Conservation (phyloP, 106 monocot genomes). For the Dendrobium officinale region DNA sequence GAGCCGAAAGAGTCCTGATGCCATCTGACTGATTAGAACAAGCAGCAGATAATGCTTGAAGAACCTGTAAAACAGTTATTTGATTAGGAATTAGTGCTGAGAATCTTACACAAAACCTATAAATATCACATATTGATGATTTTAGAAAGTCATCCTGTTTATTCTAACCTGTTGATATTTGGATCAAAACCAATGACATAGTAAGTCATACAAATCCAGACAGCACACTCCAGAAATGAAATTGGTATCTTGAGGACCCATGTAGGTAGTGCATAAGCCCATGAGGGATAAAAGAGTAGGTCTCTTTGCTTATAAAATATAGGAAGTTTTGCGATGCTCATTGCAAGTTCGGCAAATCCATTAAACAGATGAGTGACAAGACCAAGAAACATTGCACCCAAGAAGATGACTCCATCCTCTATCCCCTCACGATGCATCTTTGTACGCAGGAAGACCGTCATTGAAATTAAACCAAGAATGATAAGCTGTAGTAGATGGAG, state of each 20-base stretch:
- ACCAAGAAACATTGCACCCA: constrained; percentile 58
- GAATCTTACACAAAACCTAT: neutral
- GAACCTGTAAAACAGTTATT: constrained; percentile 32
- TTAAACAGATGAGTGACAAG: constrained; percentile 45
- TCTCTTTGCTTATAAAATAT: constrained; percentile 83
- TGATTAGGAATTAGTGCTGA: neutral
- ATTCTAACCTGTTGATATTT: constrained; percentile 32
- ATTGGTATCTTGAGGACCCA: constrained; percentile 76
- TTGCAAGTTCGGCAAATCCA: constrained; percentile 47
- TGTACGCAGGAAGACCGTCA: constrained; percentile 66
- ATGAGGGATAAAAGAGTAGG: constrained; percentile 64
- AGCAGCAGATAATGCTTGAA: constrained; percentile 62
- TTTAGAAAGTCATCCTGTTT: neutral
- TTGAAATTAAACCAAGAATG: constrained; percentile 32
- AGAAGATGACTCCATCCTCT: constrained; percentile 30
- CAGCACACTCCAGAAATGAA: constrained; percentile 32
- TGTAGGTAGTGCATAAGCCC: constrained; percentile 64
- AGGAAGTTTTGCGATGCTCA: constrained; percentile 63
- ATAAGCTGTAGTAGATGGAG: constrained; percentile 33
- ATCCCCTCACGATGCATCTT: constrained; percentile 39
- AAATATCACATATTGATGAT: neutral
- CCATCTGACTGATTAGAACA: constrained; percentile 46
- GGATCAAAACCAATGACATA: constrained; percentile 76
- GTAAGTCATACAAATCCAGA: constrained; percentile 48
- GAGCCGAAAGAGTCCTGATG: constrained; percentile 49